Base-by-base conservation (phyloP, 345 rosid species). In the Anastatica hierochuntica region DNA sequence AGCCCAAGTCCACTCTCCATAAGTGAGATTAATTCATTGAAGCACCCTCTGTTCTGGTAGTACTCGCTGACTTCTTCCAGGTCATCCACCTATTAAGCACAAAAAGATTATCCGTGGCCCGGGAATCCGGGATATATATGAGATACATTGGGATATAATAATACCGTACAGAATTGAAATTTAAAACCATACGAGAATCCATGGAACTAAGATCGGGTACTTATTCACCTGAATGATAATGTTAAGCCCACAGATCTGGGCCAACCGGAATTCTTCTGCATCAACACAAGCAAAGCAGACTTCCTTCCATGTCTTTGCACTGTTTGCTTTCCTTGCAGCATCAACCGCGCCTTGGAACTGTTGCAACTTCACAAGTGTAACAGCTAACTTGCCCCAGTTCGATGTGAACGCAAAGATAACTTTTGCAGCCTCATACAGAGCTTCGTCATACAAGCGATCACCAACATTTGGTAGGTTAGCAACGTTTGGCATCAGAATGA, bases 261-360 rank as follows among this genome's bases (percentile, higher is more conserved):
- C 98, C 76, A 87, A 73, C 37, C 95, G 85, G 79, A 87, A 90
- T 64, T 90, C 96, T 74, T 90, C 98, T 0, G 92, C 96, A 70
- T 90, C 98, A 53, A 90, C 95, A 73, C 98, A 90, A 50, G 98
- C 96, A 71, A 90, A 90, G 79, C 98, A 90, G 56, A 86, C 97
- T 74, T 85, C 97, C 74, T 88, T 92, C 98, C 98, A 92, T 39
- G 97, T 92, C 81, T 88, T 92, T 21, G 95, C 94, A 63, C 97
- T 88, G 83, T 88, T 88, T 45, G 98, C 98, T 73, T 92, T 92
- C 43, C 98, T 74, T 62, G 98, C 97, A 33, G 98, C 98, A 57
- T 92, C 98, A 62, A 92, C 98, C 65, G 98, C 98, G 44, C 95
- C 83, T 73, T 92, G 98, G 74, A 88, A 92, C 69, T 92, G 98